Percentiles rank a stretch among this genome's conserved stretches.
phyloP scores from a whole-genome alignment of 2,329 filamentous ascomycete species.

The Taxawa tesnikishii region DNA sequence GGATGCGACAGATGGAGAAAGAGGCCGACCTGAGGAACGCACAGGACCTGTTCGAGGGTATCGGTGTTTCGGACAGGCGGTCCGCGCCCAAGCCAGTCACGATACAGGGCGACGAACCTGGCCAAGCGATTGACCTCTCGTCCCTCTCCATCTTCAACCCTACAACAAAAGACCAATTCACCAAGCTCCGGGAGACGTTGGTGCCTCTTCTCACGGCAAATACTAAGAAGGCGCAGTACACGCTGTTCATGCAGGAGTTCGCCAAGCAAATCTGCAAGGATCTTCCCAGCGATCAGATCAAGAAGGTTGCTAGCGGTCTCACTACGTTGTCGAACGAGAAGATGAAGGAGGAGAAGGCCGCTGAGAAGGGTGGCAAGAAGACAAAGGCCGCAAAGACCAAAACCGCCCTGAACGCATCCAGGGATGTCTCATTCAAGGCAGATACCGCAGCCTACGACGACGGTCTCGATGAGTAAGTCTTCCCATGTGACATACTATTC shows the following conservation, averaged over 20 bases:
- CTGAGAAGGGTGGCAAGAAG: constrained; percentile 94
- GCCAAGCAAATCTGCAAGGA: constrained; percentile 78
- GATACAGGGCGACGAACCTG: constrained; percentile 60
- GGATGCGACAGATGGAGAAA: constrained; percentile 68
- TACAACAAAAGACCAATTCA: constrained; percentile 74
- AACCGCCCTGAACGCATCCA: constrained; percentile 59
- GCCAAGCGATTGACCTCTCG: constrained; percentile 68
- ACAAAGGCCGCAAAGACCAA: constrained; percentile 94
- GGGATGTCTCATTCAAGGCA: constrained; percentile 41
- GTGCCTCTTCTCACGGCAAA: constrained; percentile 63
- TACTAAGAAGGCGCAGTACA: constrained; percentile 80
- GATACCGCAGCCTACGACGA: constrained; percentile 75
- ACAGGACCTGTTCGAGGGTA: constrained; percentile 68
- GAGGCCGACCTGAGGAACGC: constrained; percentile 83
- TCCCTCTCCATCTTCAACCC: constrained; percentile 80
- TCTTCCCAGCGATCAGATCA: constrained; percentile 83
- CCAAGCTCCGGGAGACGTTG: constrained; percentile 64
- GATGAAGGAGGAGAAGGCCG: constrained; percentile 94
- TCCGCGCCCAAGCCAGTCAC: constrained; percentile 55
- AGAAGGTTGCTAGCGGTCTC: constrained; percentile 80
- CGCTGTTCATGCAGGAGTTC: constrained; percentile 84
- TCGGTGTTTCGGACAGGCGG: constrained; percentile 60
- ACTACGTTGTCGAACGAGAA: constrained; percentile 95
- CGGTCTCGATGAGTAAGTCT: constrained; percentile 67
- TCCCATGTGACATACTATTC: neutral